These are phyloP conservation scores for Asclepias syriaca DNA, from an alignment of 257 asterid species.

Conservation along the genomic window DNA sequence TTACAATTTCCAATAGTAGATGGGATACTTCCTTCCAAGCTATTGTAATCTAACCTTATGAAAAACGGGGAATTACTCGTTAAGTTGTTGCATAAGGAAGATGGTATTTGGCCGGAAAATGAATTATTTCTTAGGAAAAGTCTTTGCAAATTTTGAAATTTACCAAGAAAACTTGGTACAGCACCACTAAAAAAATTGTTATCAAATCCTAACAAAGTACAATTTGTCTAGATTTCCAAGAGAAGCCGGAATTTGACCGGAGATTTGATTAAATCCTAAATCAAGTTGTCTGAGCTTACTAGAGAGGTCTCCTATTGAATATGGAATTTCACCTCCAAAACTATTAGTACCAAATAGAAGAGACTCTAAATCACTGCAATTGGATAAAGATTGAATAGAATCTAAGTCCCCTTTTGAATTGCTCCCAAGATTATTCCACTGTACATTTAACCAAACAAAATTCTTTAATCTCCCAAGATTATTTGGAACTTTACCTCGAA, in stretches of 20 bases:
- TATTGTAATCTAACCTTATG: constrained; percentile 10
- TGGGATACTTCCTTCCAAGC: constrained; percentile 21
- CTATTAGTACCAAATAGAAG: constrained; percentile 21
- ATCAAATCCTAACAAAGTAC: constrained; percentile 10
- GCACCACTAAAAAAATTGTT: constrained; percentile 23
- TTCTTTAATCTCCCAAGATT: constrained; percentile 20
- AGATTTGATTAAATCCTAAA: constrained; percentile 23
- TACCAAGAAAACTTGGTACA: constrained; percentile 30
- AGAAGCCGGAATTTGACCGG: constrained; percentile 33
- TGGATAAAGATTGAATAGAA: constrained; percentile 28
- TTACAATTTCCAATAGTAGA: constrained; percentile 8
- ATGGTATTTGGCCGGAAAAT: constrained; percentile 19
- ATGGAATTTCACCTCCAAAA: constrained; percentile 31
- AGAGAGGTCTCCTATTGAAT: constrained; percentile 32
- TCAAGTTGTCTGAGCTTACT: constrained; percentile 14
- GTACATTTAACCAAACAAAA: constrained; percentile 5
- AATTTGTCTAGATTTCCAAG: constrained; percentile 26
- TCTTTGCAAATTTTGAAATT: constrained; percentile 23
- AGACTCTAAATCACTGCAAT: constrained; percentile 22
- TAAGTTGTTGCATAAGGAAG: constrained; percentile 11
- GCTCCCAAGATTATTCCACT: constrained; percentile 14
- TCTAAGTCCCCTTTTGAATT: constrained; percentile 26
- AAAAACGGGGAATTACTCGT: neutral
- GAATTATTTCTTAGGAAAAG: constrained; percentile 19
- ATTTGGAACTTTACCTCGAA: constrained; percentile 26